phyloP scores from a whole-genome alignment of 495 filamentous ascomycete species.

The Pyrenopolyporus hunteri region DNA sequence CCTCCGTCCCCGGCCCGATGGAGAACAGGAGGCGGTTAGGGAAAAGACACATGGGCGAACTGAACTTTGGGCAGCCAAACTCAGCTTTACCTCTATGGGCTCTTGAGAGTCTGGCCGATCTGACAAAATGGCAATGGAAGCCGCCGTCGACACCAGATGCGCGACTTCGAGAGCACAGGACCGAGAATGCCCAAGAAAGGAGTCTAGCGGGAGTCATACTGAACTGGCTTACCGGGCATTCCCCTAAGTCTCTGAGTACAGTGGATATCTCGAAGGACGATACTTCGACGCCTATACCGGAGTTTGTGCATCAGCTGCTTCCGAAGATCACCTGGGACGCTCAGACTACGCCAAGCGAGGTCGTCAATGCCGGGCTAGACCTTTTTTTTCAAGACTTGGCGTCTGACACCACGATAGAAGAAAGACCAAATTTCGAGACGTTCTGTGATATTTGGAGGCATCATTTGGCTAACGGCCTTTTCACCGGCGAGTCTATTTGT shows the following conservation, averaged over 20 bases:
- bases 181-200: background rate
- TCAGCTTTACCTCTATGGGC: conserved; percentile 48
- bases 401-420: background rate
- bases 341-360: conserved; percentile 6
- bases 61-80: conserved; percentile 45
- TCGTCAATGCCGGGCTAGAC: conserved; percentile 22
- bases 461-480: conserved; percentile 10
- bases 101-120: conserved; percentile 45
- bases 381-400: conserved; percentile 16
- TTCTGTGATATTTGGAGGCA: conserved; percentile 36
- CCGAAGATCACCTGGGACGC: conserved; percentile 12
- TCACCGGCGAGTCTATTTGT: conserved; percentile 18
- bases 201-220: background rate
- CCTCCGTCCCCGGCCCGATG: conserved; percentile 53
- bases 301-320: conserved; percentile 2
- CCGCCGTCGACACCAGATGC: conserved; percentile 44
- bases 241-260: background rate
- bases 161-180: background rate
- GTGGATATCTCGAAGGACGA: background rate
- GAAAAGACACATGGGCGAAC: conserved; percentile 55
- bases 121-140: conserved; percentile 57
- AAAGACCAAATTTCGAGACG: conserved; percentile 5
- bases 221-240: background rate
- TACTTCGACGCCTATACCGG: background rate
- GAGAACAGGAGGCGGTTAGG: conserved; percentile 59